Percentiles rank a stretch among this genome's conserved stretches.
These are phyloP conservation scores for Monosporozyma siamensis DNA, from an alignment of 805 yeast species.

Conservation along the genomic window DNA sequence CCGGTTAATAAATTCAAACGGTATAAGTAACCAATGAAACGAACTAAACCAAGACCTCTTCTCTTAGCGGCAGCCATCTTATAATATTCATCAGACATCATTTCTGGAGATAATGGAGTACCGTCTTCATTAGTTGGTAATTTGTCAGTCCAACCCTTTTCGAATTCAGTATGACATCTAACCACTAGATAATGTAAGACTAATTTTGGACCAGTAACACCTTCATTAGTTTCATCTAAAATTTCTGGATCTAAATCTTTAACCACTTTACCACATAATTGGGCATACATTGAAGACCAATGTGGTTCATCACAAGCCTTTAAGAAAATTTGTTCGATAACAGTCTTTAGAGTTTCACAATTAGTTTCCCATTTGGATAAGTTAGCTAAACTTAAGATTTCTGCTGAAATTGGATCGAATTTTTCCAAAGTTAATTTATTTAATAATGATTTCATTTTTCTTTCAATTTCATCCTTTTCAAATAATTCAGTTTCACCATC, in stretches of 20 bases:
- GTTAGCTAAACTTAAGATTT: slow-evolving; percentile 65
- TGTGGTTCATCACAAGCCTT: slow-evolving; percentile 98
- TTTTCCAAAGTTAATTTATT: slow-evolving; percentile 92
- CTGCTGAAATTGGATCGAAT: slow-evolving; percentile 71
- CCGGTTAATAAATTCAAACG: slow-evolving; percentile 66
- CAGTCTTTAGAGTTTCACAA: slow-evolving; percentile 68
- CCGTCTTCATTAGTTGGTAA: slow-evolving; percentile 78
- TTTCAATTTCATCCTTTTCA: slow-evolving; percentile 61
- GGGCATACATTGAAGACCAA: slow-evolving; percentile 95
- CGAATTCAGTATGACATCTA: slow-evolving; percentile 88
- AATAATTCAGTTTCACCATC: slow-evolving; percentile 66
- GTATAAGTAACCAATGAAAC: slow-evolving; percentile 90
- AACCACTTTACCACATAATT: slow-evolving; percentile 75
- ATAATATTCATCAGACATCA: slow-evolving; percentile 94
- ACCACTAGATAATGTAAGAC: slow-evolving; percentile 73
- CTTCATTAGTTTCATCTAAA: slow-evolving; percentile 43
- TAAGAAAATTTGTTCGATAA: slow-evolving; percentile 78
- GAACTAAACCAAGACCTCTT: slow-evolving; percentile 92
- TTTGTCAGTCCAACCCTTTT: slow-evolving; percentile 87
- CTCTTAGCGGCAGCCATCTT: slow-evolving; percentile 86
- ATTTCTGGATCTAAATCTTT: slow-evolving; percentile 58
- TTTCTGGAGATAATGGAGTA: slow-evolving; percentile 61
- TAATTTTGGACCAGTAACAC: slow-evolving; percentile 55
- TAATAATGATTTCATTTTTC: slow-evolving; percentile 78
- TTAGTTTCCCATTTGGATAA: slow-evolving; percentile 87